Evolutionary conservation across 176 grass and related monocot species (phyloP).

Genomic region (Eleusine coracana): DNA sequence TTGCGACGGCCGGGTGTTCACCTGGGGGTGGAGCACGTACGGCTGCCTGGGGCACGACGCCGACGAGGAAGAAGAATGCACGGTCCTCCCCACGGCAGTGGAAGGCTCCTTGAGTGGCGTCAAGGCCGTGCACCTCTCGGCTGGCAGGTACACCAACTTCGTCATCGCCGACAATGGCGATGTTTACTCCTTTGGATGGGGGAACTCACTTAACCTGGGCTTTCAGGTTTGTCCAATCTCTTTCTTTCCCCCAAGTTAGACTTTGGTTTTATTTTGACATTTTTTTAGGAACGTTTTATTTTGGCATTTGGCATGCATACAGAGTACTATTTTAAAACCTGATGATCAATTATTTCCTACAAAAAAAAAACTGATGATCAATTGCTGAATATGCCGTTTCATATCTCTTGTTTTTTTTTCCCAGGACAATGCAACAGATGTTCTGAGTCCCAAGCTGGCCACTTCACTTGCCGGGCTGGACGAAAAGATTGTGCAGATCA

Average conservation of each 20-base stretch:
- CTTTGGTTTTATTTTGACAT: background rate
- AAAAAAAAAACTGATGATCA: too few relatives aligned
- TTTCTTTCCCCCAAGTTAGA: background rate
- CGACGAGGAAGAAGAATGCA: slow-evolving; percentile 20
- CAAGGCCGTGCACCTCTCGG: slow-evolving; percentile 55
- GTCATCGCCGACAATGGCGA: slow-evolving; percentile 50
- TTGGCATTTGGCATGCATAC: too few relatives aligned
- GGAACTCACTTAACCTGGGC: slow-evolving; percentile 32
- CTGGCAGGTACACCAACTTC: slow-evolving; percentile 52
- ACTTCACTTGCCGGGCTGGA: slow-evolving; percentile 32
- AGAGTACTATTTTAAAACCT: too few relatives aligned
- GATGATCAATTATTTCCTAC: too few relatives aligned
- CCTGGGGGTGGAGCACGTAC: slow-evolving; percentile 55
- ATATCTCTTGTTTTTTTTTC: slow-evolving; percentile 7
- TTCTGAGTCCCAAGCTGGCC: slow-evolving; percentile 41
- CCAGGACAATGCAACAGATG: slow-evolving; percentile 13
- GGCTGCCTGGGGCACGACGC: slow-evolving; percentile 57
- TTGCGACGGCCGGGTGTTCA: slow-evolving; percentile 52
- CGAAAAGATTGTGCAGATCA: slow-evolving; percentile 55
- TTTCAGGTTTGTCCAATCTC: slow-evolving; percentile 46
- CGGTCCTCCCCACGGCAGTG: slow-evolving; percentile 40
- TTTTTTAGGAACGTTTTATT: background rate
- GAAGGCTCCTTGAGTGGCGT: slow-evolving; percentile 29
- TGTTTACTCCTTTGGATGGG: slow-evolving; percentile 56
- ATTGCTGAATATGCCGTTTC: background rate